These are phyloP conservation scores for Thraustochytrium sp. DNA, from an alignment of 352 stramenopile genomes.

Conservation along the genomic window DNA sequence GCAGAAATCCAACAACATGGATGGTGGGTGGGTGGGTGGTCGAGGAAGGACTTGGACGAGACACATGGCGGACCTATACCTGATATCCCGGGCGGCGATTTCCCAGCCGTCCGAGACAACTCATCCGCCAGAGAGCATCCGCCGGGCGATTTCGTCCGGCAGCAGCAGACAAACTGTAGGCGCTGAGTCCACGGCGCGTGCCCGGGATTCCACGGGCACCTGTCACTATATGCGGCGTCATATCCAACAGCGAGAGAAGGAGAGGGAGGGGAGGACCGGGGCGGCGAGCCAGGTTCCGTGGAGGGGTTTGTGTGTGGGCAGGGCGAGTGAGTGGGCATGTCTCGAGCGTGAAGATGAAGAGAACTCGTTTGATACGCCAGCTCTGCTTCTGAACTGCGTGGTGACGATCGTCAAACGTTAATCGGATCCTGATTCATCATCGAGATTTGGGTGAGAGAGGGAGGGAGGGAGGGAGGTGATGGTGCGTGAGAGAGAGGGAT, in stretches of 20 bases:
- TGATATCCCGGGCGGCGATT: background rate
- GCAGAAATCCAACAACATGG: background rate
- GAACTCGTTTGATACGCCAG: constrained; percentile 20
- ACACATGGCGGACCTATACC: background rate
- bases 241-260: background rate
- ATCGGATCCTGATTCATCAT: constrained; percentile 5
- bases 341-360: constrained; percentile 26
- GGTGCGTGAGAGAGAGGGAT: too few relatives aligned
- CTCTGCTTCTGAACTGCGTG: constrained; percentile 27
- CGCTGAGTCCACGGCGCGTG: background rate
- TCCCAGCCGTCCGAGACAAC: background rate
- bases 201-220: background rate
- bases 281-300: too few relatives aligned
- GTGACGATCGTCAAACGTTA: constrained; percentile 9
- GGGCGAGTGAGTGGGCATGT: too few relatives aligned
- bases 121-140: background rate
- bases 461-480: too few relatives aligned
- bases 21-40: background rate
- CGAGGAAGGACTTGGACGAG: background rate
- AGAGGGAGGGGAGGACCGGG: background rate
- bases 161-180: constrained; percentile 25
- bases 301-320: too few relatives aligned
- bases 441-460: too few relatives aligned
- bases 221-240: background rate
- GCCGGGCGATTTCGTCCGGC: background rate